Evolutionary conservation across 192 early-diverging fungal genomes (phyloP).

Genomic region (Backusella circina): DNA sequence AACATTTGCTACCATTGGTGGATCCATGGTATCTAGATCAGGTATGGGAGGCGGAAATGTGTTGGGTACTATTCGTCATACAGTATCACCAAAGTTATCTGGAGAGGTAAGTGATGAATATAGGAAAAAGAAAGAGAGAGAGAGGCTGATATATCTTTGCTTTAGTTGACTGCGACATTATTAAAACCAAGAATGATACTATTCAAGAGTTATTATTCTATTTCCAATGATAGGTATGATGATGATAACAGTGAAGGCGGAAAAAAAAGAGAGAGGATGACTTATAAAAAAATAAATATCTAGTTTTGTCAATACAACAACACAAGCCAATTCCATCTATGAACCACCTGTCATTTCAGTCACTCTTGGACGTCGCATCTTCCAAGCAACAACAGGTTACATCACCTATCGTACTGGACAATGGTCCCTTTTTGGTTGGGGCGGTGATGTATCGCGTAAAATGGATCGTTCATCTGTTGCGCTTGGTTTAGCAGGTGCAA

Average conservation of each 20-base stretch:
- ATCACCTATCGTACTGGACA: conserved; percentile 78
- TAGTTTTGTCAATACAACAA: conserved; percentile 67
- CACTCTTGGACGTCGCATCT: conserved; percentile 64
- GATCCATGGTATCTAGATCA: conserved; percentile 60
- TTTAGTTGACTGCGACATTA: conserved; percentile 19
- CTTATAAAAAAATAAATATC: neutral
- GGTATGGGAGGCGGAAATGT: conserved; percentile 76
- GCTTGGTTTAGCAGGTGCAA: conserved; percentile 42
- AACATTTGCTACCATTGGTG: conserved; percentile 49
- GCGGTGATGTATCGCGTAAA: conserved; percentile 21
- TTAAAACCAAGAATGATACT: conserved; percentile 27
- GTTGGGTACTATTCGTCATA: conserved; percentile 72
- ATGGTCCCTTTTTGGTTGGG: conserved; percentile 67
- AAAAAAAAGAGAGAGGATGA: neutral
- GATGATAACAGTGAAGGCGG: neutral
- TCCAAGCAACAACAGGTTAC: conserved; percentile 59
- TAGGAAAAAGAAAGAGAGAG: neutral
- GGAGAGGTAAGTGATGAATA: conserved; percentile 54
- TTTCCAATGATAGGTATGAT: conserved; percentile 21
- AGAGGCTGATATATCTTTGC: neutral
- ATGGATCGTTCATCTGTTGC: conserved; percentile 47
- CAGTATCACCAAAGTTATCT: conserved; percentile 67
- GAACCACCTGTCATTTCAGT: conserved; percentile 65
- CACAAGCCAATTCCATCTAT: conserved; percentile 47
- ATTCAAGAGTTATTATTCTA: conserved; percentile 25